Evolutionary conservation across 495 filamentous ascomycete genomes (phyloP).

Genomic region (Delitschia confertaspora): DNA sequence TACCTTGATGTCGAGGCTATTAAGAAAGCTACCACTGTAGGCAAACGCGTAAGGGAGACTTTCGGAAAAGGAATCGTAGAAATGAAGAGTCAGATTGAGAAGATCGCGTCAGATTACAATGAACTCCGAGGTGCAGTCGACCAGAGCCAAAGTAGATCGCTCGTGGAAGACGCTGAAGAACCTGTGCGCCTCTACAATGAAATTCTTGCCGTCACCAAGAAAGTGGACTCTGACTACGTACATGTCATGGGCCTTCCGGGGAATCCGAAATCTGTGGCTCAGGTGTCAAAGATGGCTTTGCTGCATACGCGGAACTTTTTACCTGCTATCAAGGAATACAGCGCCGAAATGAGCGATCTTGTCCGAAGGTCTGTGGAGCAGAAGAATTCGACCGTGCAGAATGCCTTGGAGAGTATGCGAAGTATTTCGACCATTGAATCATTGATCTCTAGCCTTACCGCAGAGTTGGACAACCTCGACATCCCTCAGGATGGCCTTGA

Average conservation of each 20-base stretch:
- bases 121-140: conserved; percentile 39
- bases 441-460: conserved; percentile 57
- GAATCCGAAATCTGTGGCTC: conserved; percentile 61
- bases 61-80: conserved; percentile 47
- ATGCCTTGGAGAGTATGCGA: conserved; percentile 62
- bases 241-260: conserved; percentile 60
- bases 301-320: conserved; percentile 79
- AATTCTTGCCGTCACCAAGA: conserved; percentile 73
- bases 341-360: conserved; percentile 65
- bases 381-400: conserved; percentile 49
- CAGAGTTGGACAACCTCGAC: conserved; percentile 60
- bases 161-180: conserved; percentile 36
- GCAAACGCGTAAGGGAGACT: conserved; percentile 39
- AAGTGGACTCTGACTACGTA: conserved; percentile 80
- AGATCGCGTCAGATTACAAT: conserved; percentile 46
- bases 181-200: conserved; percentile 62
- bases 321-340: conserved; percentile 65
- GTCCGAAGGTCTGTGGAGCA: conserved; percentile 57
- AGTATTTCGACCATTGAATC: conserved; percentile 70
- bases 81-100: conserved; percentile 44
- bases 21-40: conserved; percentile 50
- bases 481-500: conserved; percentile 57
- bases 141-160: conserved; percentile 28
- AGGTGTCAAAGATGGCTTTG: conserved; percentile 77
- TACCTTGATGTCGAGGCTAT: conserved; percentile 61